A percentile compares a stretch with the other conserved stretches of the same genome.
phyloP scores from a whole-genome alignment of 805 yeast species.

The Ascoidea tarda region DNA sequence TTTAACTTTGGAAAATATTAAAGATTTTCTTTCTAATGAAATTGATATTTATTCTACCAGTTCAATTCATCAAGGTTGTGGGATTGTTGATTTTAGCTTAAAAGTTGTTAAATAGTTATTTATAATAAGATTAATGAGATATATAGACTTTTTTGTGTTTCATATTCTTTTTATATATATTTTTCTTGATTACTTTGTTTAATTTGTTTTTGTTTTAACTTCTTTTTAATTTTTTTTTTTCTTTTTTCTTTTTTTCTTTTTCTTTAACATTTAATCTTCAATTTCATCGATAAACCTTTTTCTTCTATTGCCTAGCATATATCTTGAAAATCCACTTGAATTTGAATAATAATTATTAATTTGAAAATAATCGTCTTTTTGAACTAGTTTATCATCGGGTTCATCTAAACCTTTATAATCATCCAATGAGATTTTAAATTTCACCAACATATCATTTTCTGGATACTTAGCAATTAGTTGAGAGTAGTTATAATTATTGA shows the following conservation, averaged over 20 bases:
- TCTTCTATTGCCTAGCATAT: conserved; percentile 36
- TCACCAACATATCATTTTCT: conserved; percentile 21
- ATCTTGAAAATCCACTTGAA: conserved; percentile 29
- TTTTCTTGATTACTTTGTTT: no score
- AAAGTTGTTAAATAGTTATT: conserved; percentile 37
- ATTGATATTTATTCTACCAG: conserved; percentile 88
- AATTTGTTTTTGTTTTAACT: no score
- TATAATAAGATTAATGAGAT: neutral
- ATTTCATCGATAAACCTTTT: conserved; percentile 29
- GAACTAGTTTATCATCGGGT: conserved; percentile 11
- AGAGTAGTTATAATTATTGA: conserved; percentile 39
- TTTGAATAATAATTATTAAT: conserved; percentile 24
- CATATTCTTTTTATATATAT: no score
- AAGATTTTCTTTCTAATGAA: conserved; percentile 53
- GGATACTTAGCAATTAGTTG: conserved; percentile 29
- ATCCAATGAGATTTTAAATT: conserved; percentile 31
- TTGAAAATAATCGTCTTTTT: conserved; percentile 32
- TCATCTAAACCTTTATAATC: conserved; percentile 19
- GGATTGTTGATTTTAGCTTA: conserved; percentile 70
- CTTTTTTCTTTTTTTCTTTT: no score
- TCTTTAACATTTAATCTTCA: conserved; percentile 1
- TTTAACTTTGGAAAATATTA: conserved; percentile 53
- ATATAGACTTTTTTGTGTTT: neutral
- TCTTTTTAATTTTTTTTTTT: no score
- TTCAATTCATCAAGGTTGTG: conserved; percentile 84